Base-by-base conservation (phyloP, 2,329 filamentous ascomycete species). In the Chalara sp. region DNA sequence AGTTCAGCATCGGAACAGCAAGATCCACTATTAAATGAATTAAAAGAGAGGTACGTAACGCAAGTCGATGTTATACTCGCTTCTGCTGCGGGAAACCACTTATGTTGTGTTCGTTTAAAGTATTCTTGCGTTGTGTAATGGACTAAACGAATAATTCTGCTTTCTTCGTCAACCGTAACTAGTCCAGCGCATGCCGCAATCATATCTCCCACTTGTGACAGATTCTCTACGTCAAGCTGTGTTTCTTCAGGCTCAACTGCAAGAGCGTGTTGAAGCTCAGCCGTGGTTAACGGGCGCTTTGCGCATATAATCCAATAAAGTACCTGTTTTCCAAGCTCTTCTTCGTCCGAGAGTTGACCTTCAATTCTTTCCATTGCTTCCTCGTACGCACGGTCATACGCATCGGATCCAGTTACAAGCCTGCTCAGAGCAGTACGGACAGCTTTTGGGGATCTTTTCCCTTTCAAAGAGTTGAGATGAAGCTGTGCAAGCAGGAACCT, bases 241-340 rank as follows among this genome's bases (percentile, higher is more conserved):
- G 35, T 11, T 11, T 39, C 35, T 3, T 3, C 35, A 13, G 13
- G 10, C 10, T 11, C 35, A 3, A 35, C 32, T 55, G 69, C 72
- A 10, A 77, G 63, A 0, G 72, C 72, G 53, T 75, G 64, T 47
- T 65, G 65, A 5, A 76, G 61, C 50, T 76, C 71, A 0, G 30
- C 0, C 0, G 49, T 58, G 1, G 53, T 65, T 0, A 76, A 50
- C 0, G 57, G 65, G 32, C 65, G 61, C 40, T 57, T 39, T 11
- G 35, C 35, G 13, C 35, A 39, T 2, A 39, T 39, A 3, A 39
- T 39, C 35, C 35, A 39, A 11, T 10, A 39, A 3, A 39, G 13
- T 10, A 39, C 35, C 35, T 39, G 10, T 3, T 39, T 13, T 3
- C 2, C 35, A 39, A 39, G 35, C 2, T 13, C 10, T 39, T 13